phyloP scores from a whole-genome alignment of 805 yeast species.

The Sugiyamaella mastotermitis region DNA sequence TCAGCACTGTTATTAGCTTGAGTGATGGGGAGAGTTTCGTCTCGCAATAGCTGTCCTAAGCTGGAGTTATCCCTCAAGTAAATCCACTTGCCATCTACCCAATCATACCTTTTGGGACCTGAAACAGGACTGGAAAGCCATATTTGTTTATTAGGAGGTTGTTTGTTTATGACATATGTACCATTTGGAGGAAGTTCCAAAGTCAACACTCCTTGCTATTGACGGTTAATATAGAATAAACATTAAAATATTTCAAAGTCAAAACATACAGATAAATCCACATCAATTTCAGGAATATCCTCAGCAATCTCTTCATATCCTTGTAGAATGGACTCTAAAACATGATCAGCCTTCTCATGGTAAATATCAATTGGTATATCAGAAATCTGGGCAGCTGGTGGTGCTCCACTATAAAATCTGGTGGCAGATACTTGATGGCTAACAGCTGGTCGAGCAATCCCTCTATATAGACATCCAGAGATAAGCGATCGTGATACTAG shows the following conservation, averaged over 20 bases:
- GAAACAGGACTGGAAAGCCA: conserved; percentile 93
- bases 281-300: conserved; percentile 55
- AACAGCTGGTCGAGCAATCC: too few species aligned
- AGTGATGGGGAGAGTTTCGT: conserved; percentile 38
- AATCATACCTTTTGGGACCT: conserved; percentile 85
- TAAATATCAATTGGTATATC: conserved; percentile 38
- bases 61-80: conserved; percentile 62
- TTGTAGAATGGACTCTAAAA: conserved; percentile 63
- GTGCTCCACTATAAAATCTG: too few species aligned
- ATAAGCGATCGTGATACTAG: too few species aligned
- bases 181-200: conserved; percentile 67
- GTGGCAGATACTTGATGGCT: too few species aligned
- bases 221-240: conserved; percentile 9
- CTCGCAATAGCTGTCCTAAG: conserved; percentile 42
- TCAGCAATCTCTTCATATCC: conserved; percentile 66
- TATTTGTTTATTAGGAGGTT: conserved; percentile 94
- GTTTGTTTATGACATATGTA: conserved; percentile 88
- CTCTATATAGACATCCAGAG: too few species aligned
- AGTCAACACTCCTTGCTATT: conserved; percentile 83
- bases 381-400: too few species aligned
- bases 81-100: conserved; percentile 68
- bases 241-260: background rate
- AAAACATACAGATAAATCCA: conserved; percentile 59
- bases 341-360: conserved; percentile 56
- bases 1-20: background rate